A percentile compares a stretch with the other conserved stretches of the same genome.
Conservation (phyloP, 2,329 filamentous ascomycete species). For the Colletotrichum melonis region DNA sequence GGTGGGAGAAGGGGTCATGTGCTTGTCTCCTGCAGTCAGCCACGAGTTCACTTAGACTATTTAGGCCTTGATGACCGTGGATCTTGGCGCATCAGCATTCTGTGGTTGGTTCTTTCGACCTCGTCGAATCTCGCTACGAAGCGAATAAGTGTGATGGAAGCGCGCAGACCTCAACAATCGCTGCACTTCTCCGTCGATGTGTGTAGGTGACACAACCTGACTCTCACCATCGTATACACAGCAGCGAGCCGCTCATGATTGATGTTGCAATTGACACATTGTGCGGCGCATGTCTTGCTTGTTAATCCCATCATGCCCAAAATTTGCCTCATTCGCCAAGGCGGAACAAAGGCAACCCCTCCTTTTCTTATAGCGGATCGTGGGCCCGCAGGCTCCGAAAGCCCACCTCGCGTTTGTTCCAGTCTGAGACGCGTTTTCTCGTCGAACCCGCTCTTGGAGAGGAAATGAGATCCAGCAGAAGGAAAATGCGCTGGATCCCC, state of each 20-base stretch:
- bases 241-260: not conserved
- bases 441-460: not conserved
- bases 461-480: not conserved
- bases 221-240: not conserved
- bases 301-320: not conserved
- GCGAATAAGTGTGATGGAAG: not conserved
- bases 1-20: not conserved
- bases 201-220: not conserved
- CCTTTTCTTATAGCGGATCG: not conserved
- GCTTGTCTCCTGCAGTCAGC: not conserved
- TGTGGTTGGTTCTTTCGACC: not conserved
- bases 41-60: not conserved
- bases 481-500: not conserved
- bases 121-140: not conserved
- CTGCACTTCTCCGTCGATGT: not conserved
- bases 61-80: not conserved
- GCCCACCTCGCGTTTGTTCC: not conserved
- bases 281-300: not conserved
- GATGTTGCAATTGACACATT: not conserved
- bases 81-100: not conserved
- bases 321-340: conserved; percentile 38
- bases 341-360: conserved; percentile 1
- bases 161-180: not conserved
- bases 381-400: not conserved
- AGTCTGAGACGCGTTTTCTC: not conserved